Evolutionary conservation across 1,284 basidiomycete species (phyloP).

Genomic region (Xerocomus minutiporus): DNA sequence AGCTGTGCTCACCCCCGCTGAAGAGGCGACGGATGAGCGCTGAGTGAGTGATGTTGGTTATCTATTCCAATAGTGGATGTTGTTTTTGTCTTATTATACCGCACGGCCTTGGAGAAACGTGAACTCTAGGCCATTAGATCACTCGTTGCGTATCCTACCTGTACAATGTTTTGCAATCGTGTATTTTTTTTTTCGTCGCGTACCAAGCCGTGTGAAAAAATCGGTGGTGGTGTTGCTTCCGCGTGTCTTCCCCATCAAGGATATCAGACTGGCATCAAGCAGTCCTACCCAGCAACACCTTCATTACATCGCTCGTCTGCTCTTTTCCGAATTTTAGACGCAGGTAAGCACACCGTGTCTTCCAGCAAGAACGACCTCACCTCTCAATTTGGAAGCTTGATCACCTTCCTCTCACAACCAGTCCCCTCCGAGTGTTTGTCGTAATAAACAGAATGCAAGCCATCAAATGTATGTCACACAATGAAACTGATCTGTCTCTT

Average conservation of each 20-base stretch:
- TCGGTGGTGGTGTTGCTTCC: constrained; percentile 15
- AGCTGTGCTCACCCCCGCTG: constrained; percentile 37
- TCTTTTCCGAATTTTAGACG: background rate
- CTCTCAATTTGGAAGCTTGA: constrained; percentile 14
- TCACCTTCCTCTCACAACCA: constrained; percentile 13
- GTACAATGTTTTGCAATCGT: constrained; percentile 32
- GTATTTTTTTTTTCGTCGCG: constrained; percentile 26
- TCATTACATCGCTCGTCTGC: background rate
- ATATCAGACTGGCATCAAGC: constrained; percentile 29
- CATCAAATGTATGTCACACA: constrained; percentile 54
- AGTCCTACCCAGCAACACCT: constrained; percentile 12
- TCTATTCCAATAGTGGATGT: constrained; percentile 10
- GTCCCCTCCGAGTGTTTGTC: constrained; percentile 9
- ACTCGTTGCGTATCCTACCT: constrained; percentile 27
- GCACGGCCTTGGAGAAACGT: constrained; percentile 8
- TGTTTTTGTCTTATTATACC: constrained; percentile 15
- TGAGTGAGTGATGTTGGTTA: constrained; percentile 16
- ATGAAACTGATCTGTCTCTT: constrained; percentile 7
- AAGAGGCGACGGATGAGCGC: constrained; percentile 41
- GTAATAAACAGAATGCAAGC: constrained; percentile 53
- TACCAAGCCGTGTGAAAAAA: constrained; percentile 26
- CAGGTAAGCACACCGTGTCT: constrained; percentile 6
- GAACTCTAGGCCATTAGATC: background rate
- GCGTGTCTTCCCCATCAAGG: constrained; percentile 24
- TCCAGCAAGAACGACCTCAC: constrained; percentile 7